Evolutionary conservation across 306 rosid genomes (phyloP), one percentile per base, ranked within the genome.

Genomic region (Cicer cuneatum): DNA sequence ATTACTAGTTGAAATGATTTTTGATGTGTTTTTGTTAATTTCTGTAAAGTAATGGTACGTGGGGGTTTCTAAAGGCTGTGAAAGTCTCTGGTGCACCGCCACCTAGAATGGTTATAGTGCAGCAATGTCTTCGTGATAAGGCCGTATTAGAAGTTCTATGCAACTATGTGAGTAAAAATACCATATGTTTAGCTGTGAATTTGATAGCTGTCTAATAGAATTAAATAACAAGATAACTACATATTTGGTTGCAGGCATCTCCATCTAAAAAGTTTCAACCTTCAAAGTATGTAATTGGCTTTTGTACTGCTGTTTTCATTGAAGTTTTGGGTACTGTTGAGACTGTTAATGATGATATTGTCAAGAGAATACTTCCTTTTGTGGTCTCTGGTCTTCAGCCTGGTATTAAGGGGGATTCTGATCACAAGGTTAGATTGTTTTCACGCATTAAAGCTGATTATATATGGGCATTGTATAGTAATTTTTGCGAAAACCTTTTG

Each of bases 11-110:
- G 70, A 54, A 75, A 51, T 16, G 40, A 29, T 45, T 56, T 81
- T 69, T 81, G 76, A 85, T 67, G 61, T 66, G 57, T 76, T 53
- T 75, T 61, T 11, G 35, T 53, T 69, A 5, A 21, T 75, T 70
- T 68, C 11, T 35, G 37, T 82, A 15, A 69, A 94, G 98, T 80
- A 86, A 94, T 83, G 76, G 80, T 62, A 91, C 78, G 76, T 94
- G 98, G 98, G 88, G 77, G 18, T 94, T 94, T 86, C 83, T 91
- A 38, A 87, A 90, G 15, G 96, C 87, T 43, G 98, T 94, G 46
- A 90, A 90, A 69, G 46, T 8, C 67, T 83, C 96, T 8, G 98
- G 98, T 80, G 96, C 98, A 42, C 87, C 95, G 1, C 98, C 88
- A 1, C 97, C 98, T 59, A 87, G 97, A 83, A 86, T 47, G 48